Evolutionary conservation across 202 grass and related monocot genomes (phyloP), one percentile per base, ranked within the genome.

Genomic region (Sporobolus alterniflorus): DNA sequence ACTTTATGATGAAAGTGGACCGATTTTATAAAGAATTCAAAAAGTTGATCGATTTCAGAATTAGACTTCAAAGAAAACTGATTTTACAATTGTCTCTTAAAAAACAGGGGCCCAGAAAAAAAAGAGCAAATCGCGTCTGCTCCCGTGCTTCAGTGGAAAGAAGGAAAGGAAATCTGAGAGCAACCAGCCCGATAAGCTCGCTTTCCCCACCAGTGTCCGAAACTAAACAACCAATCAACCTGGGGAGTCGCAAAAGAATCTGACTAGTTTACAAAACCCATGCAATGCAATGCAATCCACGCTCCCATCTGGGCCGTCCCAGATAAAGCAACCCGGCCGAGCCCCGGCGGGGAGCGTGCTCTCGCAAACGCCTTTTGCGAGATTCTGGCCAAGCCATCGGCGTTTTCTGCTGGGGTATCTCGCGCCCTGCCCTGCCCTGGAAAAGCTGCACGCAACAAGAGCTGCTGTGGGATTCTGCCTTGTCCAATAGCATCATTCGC

Each of bases 271-370:
- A 40, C 39, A 72, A 40, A 11, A 41, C 51, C 66, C 60, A 54
- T 79, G 74, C 88, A 41, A 86, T 83, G 84, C 79, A 83, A 54
- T 79, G 74, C 88, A 41, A 86, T 83, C 88, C 79, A 83, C 50
- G 83, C 60, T 34, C 7, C 46, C 41, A 32, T 14, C 60, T 63
- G 2, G 57, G 54, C 54, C n/a, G 51, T 55, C 55, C 10, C 76
- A 28, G 31, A 78, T 54, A 90, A 86, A 83, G 69, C 36, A 3
- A 7, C 5, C 36, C 6, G 2, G 60, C 60, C 41, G 51, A 33
- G 73, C 28, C 28, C 21, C 28, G 77, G 71, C 64, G 72, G 56
- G 74, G 63, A 80, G 34, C 73, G 52, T 79, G 80, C 74, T 47
- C 72, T 16, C 60, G 44, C 74, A 17, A 11, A 63, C 52, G 60